Evolutionary conservation across 768 basidiomycete species (phyloP), one percentile per base, ranked within the genome.

Genomic region (Termitomyces sp.): DNA sequence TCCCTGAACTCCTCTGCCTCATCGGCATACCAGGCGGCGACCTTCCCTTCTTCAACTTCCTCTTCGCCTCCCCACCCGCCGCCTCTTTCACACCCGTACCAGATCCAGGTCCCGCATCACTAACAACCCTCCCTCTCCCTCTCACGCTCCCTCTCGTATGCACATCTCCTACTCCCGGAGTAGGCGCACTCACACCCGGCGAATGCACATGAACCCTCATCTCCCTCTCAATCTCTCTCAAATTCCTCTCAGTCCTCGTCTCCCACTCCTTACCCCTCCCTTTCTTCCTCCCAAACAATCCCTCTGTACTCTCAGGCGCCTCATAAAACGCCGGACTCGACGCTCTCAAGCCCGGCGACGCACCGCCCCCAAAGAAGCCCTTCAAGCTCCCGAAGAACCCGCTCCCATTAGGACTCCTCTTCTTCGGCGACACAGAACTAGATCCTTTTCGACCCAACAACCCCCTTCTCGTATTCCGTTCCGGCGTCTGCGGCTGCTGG

Each of bases 361-460:
- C 32, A 34, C 37, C 50, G 10, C 41, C 23, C 0, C 57, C 66
- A 64, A 84, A 83, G 17, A 82, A 65, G 11, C 75, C 76, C 10
- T 72, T 73, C 50, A 83, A 61, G 40, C 78, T 77, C 30, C 77
- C 78, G 37, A 83, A 73, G 54, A 83, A 74, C 19, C 70, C 53
- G 3, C 28, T 27, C 14, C 30, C n/a, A 5, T n/a, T 30, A 2
- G 46, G n/a, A 14, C 46, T 47, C 46, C 21, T n/a, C 39, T 40
- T 40, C 10, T 40, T 40, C 8, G 39, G 39, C 7, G 39, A 19
- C 17, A 9, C 41, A 23, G 41, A 42, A 5, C 2, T 23, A 14
- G 46, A 47, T 12, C n/a, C 19, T 3, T 19, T 30, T 6, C 32
- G 19, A 1, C 47, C 21, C 19, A 48, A 23, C 34, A 35, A 17